These are phyloP conservation scores for Carallia brachiata DNA, from an alignment of 345 rosid genomes.

Conservation along the genomic window DNA sequence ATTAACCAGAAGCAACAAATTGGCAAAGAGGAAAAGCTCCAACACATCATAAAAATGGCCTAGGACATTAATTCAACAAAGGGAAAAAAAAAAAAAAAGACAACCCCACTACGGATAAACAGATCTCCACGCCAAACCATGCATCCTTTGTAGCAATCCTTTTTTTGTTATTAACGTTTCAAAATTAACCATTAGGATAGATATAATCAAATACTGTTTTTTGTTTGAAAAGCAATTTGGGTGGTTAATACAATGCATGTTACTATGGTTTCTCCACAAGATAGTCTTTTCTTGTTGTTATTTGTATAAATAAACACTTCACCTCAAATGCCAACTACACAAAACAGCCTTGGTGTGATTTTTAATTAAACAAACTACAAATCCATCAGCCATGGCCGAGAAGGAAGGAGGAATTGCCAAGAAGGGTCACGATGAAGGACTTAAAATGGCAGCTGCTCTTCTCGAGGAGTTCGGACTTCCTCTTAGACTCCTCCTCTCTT, in stretches of 20 bases:
- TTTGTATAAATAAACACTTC: constrained; percentile 25
- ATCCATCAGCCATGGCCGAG: constrained; percentile 36
- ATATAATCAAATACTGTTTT: no score
- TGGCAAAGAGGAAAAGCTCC: no score
- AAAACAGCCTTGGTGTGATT: constrained; percentile 7
- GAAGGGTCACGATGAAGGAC: constrained; percentile 47
- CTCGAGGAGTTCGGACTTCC: constrained; percentile 58
- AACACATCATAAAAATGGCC: no score
- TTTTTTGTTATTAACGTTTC: no score
- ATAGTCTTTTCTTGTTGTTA: constrained; percentile 18
- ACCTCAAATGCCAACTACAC: not conserved
- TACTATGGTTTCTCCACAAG: constrained; percentile 33
- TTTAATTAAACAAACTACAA: not conserved
- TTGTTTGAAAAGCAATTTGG: not conserved
- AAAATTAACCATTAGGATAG: no score
- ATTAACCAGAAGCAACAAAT: no score
- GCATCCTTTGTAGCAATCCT: no score
- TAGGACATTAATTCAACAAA: no score
- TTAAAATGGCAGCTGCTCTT: constrained; percentile 35
- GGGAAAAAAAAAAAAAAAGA: no score
- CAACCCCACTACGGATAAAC: no score
- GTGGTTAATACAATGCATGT: constrained; percentile 32
- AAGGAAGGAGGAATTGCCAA: constrained; percentile 45
- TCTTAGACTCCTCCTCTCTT: constrained; percentile 50
- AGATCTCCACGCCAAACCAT: no score